Percentiles rank a stretch among this genome's conserved stretches.
These are phyloP conservation scores for Starmerella cellae DNA, from an alignment of 805 yeast genomes.

Conservation along the genomic window DNA sequence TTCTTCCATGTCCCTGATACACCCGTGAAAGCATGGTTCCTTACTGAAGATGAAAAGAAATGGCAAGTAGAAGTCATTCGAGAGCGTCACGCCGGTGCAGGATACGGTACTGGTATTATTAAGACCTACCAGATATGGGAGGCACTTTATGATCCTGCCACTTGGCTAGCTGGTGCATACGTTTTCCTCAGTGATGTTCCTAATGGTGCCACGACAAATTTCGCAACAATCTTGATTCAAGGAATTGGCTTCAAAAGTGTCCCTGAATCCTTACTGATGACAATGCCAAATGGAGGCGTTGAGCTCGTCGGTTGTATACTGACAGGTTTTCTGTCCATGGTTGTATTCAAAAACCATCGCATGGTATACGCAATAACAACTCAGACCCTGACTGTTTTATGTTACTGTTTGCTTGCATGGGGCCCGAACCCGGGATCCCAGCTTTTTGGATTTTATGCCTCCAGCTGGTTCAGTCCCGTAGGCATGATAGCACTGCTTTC, in stretches of 20 bases:
- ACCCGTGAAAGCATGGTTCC: conserved; percentile 33
- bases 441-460: conserved; percentile 16
- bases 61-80: conserved; percentile 42
- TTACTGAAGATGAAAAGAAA: conserved; percentile 33
- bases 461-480: conserved; percentile 5
- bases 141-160: conserved; percentile 37
- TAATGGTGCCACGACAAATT: conserved; percentile 44
- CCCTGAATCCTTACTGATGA: conserved; percentile 32
- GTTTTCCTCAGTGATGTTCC: conserved; percentile 35
- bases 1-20: conserved; percentile 42
- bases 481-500: conserved; percentile 20
- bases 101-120: conserved; percentile 44
- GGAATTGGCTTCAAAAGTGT: conserved; percentile 33
- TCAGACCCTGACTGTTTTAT: conserved; percentile 7
- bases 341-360: conserved; percentile 6
- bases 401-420: conserved; percentile 18
- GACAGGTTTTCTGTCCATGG: conserved; percentile 8
- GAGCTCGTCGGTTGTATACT: conserved; percentile 22
- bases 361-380: conserved; percentile 9
- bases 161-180: conserved; percentile 36
- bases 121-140: conserved; percentile 43
- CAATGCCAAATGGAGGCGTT: conserved; percentile 35
- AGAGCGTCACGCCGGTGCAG: conserved; percentile 35
- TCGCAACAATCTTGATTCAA: conserved; percentile 34
- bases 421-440: conserved; percentile 16